These are phyloP conservation scores for Aspergillus baeticus DNA, from an alignment of 495 filamentous ascomycete genomes.

Conservation along the genomic window DNA sequence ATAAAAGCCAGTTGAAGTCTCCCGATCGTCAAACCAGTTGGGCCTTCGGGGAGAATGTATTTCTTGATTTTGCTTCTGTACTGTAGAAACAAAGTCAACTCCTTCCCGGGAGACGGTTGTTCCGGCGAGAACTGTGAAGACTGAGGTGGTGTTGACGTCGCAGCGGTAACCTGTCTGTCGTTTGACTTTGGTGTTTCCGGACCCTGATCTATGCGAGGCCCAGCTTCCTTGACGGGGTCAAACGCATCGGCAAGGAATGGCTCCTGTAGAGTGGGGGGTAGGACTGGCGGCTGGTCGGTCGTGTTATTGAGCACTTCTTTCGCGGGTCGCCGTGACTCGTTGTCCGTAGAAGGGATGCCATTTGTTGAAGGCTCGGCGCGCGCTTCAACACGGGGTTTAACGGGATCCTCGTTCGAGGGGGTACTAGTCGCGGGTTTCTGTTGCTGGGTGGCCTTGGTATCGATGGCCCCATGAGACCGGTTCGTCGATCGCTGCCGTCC, in stretches of 20 bases:
- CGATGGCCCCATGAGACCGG: constrained; percentile 58
- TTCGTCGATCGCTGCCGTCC: constrained; percentile 59
- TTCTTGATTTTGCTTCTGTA: constrained; percentile 98
- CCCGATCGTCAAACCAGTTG: constrained; percentile 77
- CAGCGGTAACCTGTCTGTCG: constrained; percentile 23
- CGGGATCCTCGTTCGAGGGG: constrained; percentile 52
- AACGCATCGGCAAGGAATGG: constrained; percentile 38
- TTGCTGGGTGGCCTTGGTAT: constrained; percentile 51
- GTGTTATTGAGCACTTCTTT: constrained; percentile 25
- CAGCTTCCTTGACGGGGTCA: constrained; percentile 52
- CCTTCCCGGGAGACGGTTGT: constrained; percentile 76
- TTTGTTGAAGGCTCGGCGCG: constrained; percentile 35
- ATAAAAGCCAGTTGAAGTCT: constrained; percentile 96
- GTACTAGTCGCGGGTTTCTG: constrained; percentile 59
- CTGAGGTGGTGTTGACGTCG: constrained; percentile 40
- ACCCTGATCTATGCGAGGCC: constrained; percentile 22
- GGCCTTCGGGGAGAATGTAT: constrained; percentile 82
- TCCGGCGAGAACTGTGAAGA: constrained; percentile 59
- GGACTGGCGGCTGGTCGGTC: constrained; percentile 21
- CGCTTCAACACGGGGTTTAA: constrained; percentile 27
- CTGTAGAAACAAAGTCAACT: constrained; percentile 93
- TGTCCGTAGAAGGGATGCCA: constrained; percentile 50
- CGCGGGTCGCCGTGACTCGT: constrained; percentile 52
- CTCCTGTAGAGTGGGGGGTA: constrained; percentile 37
- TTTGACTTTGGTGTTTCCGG: constrained; percentile 38